phyloP scores from a whole-genome alignment of 2,329 filamentous ascomycete species.

The Neophaeococcomyces mojaviensis region DNA sequence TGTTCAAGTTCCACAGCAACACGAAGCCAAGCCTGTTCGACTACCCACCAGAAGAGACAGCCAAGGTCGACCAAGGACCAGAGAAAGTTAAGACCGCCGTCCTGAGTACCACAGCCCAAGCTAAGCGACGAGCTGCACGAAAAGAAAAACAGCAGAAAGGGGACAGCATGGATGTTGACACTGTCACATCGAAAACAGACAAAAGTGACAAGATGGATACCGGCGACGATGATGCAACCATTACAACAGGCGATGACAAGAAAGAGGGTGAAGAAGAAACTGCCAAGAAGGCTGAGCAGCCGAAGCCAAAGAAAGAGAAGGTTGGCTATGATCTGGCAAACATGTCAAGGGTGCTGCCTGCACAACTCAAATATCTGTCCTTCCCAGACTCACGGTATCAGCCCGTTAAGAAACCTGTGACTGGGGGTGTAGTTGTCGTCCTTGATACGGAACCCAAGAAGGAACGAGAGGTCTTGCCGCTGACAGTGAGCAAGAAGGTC shows the following conservation, averaged over 20 bases:
- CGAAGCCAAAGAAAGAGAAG: slow-evolving; percentile 88
- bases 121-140: slow-evolving; percentile 86
- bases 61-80: slow-evolving; percentile 87
- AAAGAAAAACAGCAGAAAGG: slow-evolving; percentile 70
- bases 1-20: slow-evolving; percentile 92
- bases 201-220: slow-evolving; percentile 28
- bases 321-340: slow-evolving; percentile 93
- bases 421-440: slow-evolving; percentile 86
- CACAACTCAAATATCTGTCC: slow-evolving; percentile 90
- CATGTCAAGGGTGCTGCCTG: slow-evolving; percentile 88
- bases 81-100: slow-evolving; percentile 93
- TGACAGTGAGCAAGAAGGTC: slow-evolving; percentile 75
- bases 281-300: slow-evolving; percentile 47
- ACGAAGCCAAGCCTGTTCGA: slow-evolving; percentile 93
- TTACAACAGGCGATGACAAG: slow-evolving; percentile 33
- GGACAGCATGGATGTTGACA: slow-evolving; percentile 94
- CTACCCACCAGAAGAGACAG: slow-evolving; percentile 92
- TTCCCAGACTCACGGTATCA: slow-evolving; percentile 86
- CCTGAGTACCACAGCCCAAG: slow-evolving; percentile 91
- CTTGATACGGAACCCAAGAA: slow-evolving; percentile 74
- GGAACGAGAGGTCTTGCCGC: slow-evolving; percentile 72
- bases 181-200: slow-evolving; percentile 62
- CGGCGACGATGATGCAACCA: slow-evolving; percentile 58
- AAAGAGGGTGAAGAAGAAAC: slow-evolving; percentile 43
- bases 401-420: slow-evolving; percentile 89